Percentiles rank a stretch among this genome's conserved stretches.
These are phyloP conservation scores for Theobroma cacao DNA, from an alignment of 345 rosid species.

Conservation along the genomic window DNA sequence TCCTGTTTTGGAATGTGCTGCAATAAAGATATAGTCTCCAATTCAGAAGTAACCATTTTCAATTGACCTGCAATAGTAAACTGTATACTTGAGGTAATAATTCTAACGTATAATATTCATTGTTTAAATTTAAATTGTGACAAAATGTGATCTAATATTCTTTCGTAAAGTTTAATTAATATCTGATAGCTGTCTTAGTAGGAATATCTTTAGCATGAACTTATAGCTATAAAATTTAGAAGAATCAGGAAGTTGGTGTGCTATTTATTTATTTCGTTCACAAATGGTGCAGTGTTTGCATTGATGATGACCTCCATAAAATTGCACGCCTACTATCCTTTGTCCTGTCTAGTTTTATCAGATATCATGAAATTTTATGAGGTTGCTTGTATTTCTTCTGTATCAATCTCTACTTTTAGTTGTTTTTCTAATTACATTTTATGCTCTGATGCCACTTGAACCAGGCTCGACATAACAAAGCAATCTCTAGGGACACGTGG, in stretches of 20 bases:
- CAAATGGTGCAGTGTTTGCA: not conserved
- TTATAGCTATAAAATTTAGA: not conserved
- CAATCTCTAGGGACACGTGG: constrained; percentile 97
- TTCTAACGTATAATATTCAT: not conserved
- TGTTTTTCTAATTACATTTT: not conserved
- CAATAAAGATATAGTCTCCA: not conserved
- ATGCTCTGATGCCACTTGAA: constrained; percentile 18
- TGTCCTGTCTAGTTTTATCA: not conserved
- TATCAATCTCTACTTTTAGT: not conserved
- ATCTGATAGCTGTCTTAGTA: not conserved
- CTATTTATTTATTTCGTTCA: not conserved
- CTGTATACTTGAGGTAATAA: not conserved
- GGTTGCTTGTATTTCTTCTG: not conserved
- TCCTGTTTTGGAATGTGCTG: not conserved
- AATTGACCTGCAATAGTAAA: not conserved
- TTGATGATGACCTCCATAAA: not conserved
- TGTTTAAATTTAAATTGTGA: not conserved
- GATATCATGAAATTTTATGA: not conserved
- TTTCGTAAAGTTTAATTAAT: not conserved
- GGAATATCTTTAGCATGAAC: not conserved
- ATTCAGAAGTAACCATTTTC: not conserved
- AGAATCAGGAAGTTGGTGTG: not conserved
- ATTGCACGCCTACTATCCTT: not conserved
- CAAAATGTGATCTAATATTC: not conserved
- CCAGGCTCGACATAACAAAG: constrained; percentile 96